Conservation (phyloP, 805 yeast genomes). For the Teunomyces atbi region DNA sequence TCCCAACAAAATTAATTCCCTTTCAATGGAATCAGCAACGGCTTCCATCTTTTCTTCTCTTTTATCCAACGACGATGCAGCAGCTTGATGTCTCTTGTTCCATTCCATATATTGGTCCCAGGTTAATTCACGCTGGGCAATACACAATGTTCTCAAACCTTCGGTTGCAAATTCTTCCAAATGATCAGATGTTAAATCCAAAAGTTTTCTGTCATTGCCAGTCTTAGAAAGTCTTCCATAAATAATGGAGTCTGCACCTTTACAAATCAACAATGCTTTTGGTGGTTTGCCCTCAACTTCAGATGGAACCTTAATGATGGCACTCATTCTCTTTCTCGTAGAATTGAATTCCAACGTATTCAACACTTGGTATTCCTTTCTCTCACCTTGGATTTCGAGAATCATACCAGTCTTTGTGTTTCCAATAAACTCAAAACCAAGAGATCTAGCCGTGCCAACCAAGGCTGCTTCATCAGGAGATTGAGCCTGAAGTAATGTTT, state of each 20-base stretch:
- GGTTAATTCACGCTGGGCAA: slow-evolving; percentile 65
- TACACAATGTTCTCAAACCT: slow-evolving; percentile 78
- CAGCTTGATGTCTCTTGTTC: slow-evolving; percentile 61
- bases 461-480: slow-evolving; percentile 88
- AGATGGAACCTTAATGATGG: slow-evolving; percentile 67
- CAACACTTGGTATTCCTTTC: slow-evolving; percentile 67
- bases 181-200: slow-evolving; percentile 67
- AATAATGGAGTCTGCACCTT: slow-evolving; percentile 83
- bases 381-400: slow-evolving; percentile 66
- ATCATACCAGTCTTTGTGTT: slow-evolving; percentile 68
- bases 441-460: slow-evolving; percentile 76
- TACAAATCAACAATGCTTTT: slow-evolving; percentile 67
- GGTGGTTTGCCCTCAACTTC: slow-evolving; percentile 25
- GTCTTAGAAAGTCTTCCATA: slow-evolving; percentile 57
- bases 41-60: slow-evolving; percentile 74
- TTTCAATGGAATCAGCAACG: slow-evolving; percentile 71
- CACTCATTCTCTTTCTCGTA: slow-evolving; percentile 86
- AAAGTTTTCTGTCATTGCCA: slow-evolving; percentile 46
- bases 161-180: slow-evolving; percentile 78
- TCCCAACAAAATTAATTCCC: slow-evolving; percentile 56
- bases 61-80: slow-evolving; percentile 59
- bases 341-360: slow-evolving; percentile 78
- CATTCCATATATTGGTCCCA: slow-evolving; percentile 64
- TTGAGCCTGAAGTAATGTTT: slow-evolving; percentile 64
- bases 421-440: slow-evolving; percentile 66